These are phyloP conservation scores for Tulasnella sp. DNA, from an alignment of 768 basidiomycete genomes.

Conservation along the genomic window DNA sequence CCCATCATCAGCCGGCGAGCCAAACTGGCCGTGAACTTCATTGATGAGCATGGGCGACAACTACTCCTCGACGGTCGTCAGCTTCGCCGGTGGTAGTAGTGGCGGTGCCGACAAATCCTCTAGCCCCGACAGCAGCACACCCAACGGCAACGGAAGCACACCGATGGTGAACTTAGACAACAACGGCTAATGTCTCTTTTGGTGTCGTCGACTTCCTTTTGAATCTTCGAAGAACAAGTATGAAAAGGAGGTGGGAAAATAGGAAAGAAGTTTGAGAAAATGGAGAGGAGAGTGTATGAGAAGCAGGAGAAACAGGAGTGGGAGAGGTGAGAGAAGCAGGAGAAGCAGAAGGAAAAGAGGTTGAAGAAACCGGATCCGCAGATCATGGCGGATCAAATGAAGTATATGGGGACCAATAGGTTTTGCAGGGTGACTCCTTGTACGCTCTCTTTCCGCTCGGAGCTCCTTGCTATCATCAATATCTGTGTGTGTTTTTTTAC, in stretches of 20 bases:
- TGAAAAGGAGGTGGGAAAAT: slow-evolving; percentile 17
- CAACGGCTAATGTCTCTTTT: not conserved
- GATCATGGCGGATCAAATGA: not conserved
- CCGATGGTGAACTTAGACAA: slow-evolving; percentile 10
- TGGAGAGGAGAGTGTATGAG: slow-evolving; percentile 15
- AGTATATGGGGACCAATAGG: slow-evolving; percentile 3
- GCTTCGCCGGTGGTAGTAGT: not conserved
- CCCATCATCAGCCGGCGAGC: too few species aligned
- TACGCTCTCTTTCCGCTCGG: not conserved
- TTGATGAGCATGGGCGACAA: not conserved
- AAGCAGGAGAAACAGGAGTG: slow-evolving; percentile 7
- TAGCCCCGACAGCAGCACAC: not conserved
- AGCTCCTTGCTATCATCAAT: too few species aligned
- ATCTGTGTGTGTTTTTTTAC: not conserved
- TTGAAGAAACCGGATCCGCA: not conserved
- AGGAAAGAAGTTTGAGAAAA: slow-evolving; percentile 15
- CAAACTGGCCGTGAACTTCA: too few species aligned
- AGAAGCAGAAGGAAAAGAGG: not conserved
- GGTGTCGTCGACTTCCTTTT: too few species aligned
- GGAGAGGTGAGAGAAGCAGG: not conserved
- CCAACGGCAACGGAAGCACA: not conserved
- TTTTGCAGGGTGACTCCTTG: not conserved
- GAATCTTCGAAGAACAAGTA: slow-evolving; percentile 1
- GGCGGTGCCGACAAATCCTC: too few species aligned
- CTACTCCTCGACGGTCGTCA: not conserved